Evolutionary conservation across 768 basidiomycete genomes (phyloP).

Genomic region (Russula sp.): DNA sequence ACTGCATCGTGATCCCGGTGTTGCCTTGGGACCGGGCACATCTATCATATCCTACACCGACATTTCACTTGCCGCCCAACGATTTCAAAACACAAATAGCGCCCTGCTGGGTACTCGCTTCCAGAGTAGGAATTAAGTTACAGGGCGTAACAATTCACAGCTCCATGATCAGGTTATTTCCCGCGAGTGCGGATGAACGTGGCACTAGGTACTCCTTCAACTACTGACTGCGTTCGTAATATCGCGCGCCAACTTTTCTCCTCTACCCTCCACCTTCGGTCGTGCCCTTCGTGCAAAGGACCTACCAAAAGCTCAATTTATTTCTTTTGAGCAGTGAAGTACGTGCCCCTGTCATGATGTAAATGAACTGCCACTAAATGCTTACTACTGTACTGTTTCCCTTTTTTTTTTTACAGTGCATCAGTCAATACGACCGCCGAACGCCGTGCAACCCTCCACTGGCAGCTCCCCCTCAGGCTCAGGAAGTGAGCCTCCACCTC

Average conservation of each 20-base stretch:
- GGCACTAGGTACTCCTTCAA: conserved; percentile 2
- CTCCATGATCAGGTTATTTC: neutral
- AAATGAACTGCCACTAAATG: neutral
- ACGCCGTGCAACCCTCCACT: neutral
- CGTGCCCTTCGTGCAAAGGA: neutral
- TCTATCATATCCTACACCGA: neutral
- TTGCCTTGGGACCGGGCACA: neutral
- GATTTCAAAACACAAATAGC: neutral
- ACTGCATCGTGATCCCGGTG: neutral
- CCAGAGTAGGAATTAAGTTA: neutral
- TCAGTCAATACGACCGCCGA: neutral
- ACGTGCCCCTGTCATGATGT: neutral
- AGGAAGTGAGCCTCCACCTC: conserved; percentile 18
- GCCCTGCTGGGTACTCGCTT: neutral
- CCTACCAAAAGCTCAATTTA: neutral
- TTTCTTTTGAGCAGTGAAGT: conserved; percentile 1
- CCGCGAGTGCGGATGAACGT: conserved; percentile 7
- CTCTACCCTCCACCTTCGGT: neutral
- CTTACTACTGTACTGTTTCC: neutral
- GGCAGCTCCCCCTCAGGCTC: conserved; percentile 10
- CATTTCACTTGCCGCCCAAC: conserved; percentile 1
- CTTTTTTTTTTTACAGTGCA: conserved; percentile 1
- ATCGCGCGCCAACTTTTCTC: neutral
- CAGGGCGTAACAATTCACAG: neutral
- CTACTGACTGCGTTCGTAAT: conserved; percentile 1